Base-by-base conservation (phyloP, 345 rosid species). In the Eucalyptus virginea region DNA sequence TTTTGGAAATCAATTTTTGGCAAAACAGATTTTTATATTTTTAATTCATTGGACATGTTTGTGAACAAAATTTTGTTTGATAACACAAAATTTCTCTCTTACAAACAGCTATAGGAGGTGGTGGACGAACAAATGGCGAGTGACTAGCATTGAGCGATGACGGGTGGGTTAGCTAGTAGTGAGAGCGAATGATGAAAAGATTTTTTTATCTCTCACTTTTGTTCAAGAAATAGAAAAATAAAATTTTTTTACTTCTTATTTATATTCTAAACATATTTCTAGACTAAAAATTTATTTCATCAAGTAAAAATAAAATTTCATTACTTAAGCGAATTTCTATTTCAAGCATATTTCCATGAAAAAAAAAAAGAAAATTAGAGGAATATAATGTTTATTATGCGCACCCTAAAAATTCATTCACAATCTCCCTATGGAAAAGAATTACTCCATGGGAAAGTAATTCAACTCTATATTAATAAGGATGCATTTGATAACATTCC, bases 91-190 rank as follows among this genome's bases (percentile, higher is more conserved):
- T 52, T 52, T 21, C 8, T 52, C 58, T 10, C 58, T 52, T 11
- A 8, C 1, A 1, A 52, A 52, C 8, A 1, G 58, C 26, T 21
- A 52, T 52, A 21, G 10, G 11, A 52, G 58, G 58, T 0, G 1
- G 58, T 0, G 1, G 4, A 52, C 0, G 4, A 52, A 52, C 5
- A 52, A 0, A 52, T 0, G 26, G 26, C 2, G 5, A 52, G 58
- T 0, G 5, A 52, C 58, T 8, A 52, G 58, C 5, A 0, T 0
- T 0, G 51, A 49, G 51, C 3, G 0, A 49, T 52, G 23, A 52
- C 0, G 0, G 9, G 11, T 52, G 58, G 51, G 58, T 5, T 0
- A 21, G 1, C 9, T 19, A 52, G 2, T 52, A 52, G 58, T 1
- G 0, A 52, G 58, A 8, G 26, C 0, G 0, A 52, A 52, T 52